Evolutionary conservation across 345 rosid genomes (phyloP).

Genomic region (Moricandia moricandioides): DNA sequence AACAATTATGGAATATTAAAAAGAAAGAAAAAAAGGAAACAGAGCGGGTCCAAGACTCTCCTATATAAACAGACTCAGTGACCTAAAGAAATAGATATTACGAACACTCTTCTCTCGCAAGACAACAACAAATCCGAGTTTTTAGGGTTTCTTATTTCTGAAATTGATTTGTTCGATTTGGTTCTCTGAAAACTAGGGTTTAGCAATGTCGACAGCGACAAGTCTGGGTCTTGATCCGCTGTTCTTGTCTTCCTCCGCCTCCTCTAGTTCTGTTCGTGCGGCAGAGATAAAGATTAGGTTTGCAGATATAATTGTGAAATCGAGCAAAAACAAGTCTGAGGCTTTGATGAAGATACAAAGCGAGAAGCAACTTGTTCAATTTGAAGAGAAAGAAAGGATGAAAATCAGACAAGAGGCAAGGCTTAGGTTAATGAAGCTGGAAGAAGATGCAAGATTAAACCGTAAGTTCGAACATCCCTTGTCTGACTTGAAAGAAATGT

Average conservation of each 20-base stretch:
- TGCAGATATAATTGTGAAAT: background rate
- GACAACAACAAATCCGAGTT: background rate
- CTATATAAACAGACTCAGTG: background rate
- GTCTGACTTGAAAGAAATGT: background rate
- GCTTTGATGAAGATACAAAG: background rate
- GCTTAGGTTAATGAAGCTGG: background rate
- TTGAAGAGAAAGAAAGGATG: background rate
- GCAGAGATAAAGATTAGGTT: background rate
- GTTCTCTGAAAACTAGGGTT: background rate
- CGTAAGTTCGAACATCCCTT: background rate
- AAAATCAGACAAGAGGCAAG: background rate
- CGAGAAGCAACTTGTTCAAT: background rate
- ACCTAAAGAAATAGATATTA: background rate
- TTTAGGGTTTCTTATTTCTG: background rate
- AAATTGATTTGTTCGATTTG: background rate
- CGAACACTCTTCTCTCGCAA: background rate
- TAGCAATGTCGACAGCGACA: too few species aligned
- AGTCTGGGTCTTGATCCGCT: too few species aligned
- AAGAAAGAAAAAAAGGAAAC: too few species aligned
- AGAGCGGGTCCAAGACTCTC: background rate
- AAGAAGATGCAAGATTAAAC: background rate
- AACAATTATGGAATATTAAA: too few species aligned
- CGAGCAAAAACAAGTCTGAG: background rate
- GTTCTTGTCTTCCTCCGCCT: background rate
- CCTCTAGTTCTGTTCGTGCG: background rate